phyloP scores from a whole-genome alignment of 768 basidiomycete species.

The Russula olivacea region DNA sequence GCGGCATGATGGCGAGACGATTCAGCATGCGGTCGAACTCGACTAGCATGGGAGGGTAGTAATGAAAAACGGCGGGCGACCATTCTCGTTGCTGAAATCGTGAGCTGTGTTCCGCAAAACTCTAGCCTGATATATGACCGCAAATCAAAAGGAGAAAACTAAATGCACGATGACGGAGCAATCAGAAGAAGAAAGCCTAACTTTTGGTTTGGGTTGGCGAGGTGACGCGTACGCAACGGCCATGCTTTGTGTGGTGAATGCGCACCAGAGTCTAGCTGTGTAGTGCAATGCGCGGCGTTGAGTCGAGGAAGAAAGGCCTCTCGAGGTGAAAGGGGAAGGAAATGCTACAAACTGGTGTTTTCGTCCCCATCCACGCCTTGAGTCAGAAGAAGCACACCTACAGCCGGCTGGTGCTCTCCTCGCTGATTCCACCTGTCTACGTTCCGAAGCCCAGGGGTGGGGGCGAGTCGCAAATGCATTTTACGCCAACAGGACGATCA shows the following conservation, averaged over 20 bases:
- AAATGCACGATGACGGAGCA: not conserved
- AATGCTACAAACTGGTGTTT: conserved; percentile 8
- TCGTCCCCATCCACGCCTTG: conserved; percentile 35
- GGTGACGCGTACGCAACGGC: conserved; percentile 66
- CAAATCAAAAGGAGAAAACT: not conserved
- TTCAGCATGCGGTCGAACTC: not conserved
- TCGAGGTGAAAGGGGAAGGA: not conserved
- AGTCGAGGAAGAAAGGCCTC: not conserved
- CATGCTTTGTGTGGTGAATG: conserved; percentile 80
- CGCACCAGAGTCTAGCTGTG: conserved; percentile 71
- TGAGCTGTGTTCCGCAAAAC: conserved; percentile 33
- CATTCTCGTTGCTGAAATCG: conserved; percentile 15
- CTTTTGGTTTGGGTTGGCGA: conserved; percentile 51
- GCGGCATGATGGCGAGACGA: no score
- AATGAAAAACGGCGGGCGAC: conserved; percentile 46
- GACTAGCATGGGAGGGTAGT: conserved; percentile 40
- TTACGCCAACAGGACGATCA: not conserved
- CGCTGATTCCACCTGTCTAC: conserved; percentile 36
- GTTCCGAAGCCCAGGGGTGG: not conserved
- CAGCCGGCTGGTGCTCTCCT: conserved; percentile 45
- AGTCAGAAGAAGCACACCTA: conserved; percentile 59
- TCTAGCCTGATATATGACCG: conserved; percentile 30
- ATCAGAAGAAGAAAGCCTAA: conserved; percentile 26
- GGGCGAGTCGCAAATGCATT: not conserved
- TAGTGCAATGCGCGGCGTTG: no score